Conservation (phyloP, 2,329 filamentous ascomycete species). For the Monosporascus sp. region DNA sequence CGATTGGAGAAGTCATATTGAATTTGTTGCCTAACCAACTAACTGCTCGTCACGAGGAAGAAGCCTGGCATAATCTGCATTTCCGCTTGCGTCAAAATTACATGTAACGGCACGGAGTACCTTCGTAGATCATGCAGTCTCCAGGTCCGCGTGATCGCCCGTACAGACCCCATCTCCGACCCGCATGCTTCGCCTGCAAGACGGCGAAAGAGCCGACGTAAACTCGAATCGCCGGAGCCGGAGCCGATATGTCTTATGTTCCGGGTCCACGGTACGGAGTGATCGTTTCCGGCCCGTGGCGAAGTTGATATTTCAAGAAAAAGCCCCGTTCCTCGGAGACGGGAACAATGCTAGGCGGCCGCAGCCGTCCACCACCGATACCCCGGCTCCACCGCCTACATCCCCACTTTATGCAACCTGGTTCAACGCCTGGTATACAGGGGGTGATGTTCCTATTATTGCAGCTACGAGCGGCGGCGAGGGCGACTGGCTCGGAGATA, state of each 20-base stretch:
- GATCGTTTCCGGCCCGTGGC: slow-evolving; percentile 41
- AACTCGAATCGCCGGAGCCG: slow-evolving; percentile 48
- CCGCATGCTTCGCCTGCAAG: slow-evolving; percentile 57
- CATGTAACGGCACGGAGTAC: no score
- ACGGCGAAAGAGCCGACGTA: slow-evolving; percentile 57
- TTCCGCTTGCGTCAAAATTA: no score
- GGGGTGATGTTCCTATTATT: background rate
- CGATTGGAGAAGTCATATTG: no score
- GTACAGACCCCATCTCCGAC: slow-evolving; percentile 57
- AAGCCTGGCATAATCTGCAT: no score
- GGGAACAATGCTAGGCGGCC: no score
- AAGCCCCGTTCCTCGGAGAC: no score
- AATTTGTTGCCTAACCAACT: no score
- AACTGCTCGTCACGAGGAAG: no score
- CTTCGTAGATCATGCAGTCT: background rate
- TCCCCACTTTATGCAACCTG: background rate
- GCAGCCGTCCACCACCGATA: slow-evolving; percentile 8
- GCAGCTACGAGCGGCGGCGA: background rate
- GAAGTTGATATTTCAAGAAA: no score
- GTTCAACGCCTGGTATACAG: no score
- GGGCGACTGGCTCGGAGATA: background rate
- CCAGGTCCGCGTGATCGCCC: slow-evolving; percentile 34
- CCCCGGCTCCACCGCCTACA: slow-evolving; percentile 11
- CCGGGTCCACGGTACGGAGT: slow-evolving; percentile 52
- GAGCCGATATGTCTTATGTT: slow-evolving; percentile 48